Evolutionary conservation across 129 eudicot species (phyloP).

Genomic region (Chrysanthemum lavandulifolium): DNA sequence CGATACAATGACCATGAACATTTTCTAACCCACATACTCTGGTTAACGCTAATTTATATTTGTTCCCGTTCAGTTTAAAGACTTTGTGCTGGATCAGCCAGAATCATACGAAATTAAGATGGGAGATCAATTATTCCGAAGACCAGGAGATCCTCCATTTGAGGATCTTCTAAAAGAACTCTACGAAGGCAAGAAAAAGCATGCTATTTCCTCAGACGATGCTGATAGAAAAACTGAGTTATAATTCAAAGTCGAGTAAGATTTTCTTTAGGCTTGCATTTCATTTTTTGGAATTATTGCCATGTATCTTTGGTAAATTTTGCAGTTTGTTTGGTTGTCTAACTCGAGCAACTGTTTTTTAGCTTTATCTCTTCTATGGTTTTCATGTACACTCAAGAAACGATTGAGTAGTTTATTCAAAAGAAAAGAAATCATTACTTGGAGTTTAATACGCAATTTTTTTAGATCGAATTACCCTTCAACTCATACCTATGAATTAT

Average conservation of each 20-base stretch:
- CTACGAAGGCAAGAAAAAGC: constrained; percentile 27
- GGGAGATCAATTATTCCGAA: constrained; percentile 69
- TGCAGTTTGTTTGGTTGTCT: constrained; percentile 4
- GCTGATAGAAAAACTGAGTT: constrained; percentile 23
- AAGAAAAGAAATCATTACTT: not conserved
- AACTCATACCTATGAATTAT: too few relatives aligned
- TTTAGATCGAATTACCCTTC: too few relatives aligned
- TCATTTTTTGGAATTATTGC: constrained; percentile 12
- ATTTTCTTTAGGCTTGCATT: not conserved
- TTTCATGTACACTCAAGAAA: not conserved
- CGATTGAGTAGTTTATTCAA: not conserved
- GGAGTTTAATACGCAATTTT: not conserved
- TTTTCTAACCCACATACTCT: not conserved
- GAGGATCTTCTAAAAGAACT: constrained; percentile 62
- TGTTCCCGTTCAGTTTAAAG: constrained; percentile 52
- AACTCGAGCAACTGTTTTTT: not conserved
- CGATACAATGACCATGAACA: not conserved
- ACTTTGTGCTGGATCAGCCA: constrained; percentile 69
- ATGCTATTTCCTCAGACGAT: constrained; percentile 16
- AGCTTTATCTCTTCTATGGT: not conserved
- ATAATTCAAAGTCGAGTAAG: constrained; percentile 2
- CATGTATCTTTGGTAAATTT: constrained; percentile 7
- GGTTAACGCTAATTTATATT: not conserved
- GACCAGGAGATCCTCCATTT: constrained; percentile 82
- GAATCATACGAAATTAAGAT: constrained; percentile 92